A percentile compares a stretch with the other conserved stretches of the same genome.
phyloP scores from a whole-genome alignment of 345 rosid genomes.

The Linum lewisii region DNA sequence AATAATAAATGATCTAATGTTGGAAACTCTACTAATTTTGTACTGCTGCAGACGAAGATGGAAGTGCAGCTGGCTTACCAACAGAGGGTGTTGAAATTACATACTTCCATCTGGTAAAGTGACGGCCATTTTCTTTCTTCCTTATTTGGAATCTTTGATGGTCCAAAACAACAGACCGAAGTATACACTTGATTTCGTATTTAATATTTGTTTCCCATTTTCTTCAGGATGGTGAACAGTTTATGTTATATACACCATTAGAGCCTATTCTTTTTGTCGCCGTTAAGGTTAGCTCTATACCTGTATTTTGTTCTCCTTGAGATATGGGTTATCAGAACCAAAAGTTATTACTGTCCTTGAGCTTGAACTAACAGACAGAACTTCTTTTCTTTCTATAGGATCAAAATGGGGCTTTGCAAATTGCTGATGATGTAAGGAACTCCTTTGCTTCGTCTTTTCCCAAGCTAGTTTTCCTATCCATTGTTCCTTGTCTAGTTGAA shows the following conservation, averaged over 20 bases:
- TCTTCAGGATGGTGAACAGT: conserved; percentile 83
- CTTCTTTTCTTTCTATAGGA: conserved; percentile 51
- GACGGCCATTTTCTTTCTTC: neutral
- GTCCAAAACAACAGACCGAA: neutral
- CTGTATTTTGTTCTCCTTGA: neutral
- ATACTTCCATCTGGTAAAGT: conserved; percentile 72
- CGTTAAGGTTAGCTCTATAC: conserved; percentile 44
- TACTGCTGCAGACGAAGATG: conserved; percentile 49
- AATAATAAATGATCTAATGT: no score
- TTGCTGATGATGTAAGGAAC: conserved; percentile 84
- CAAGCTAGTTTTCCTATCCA: neutral
- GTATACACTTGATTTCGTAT: neutral
- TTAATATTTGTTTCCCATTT: conserved; percentile 4
- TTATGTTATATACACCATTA: conserved; percentile 74
- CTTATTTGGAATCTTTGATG: neutral
- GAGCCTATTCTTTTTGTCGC: conserved; percentile 91
- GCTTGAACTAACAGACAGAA: conserved; percentile 9
- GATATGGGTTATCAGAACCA: neutral
- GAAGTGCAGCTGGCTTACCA: conserved; percentile 79
- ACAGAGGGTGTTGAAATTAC: conserved; percentile 87
- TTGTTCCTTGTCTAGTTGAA: neutral
- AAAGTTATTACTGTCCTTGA: neutral
- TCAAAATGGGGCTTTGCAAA: conserved; percentile 56
- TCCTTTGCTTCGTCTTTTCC: neutral
- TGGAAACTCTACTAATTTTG: neutral